phyloP scores from a whole-genome alignment of 176 grass and related monocot species.

The Phoenix dactylifera region DNA sequence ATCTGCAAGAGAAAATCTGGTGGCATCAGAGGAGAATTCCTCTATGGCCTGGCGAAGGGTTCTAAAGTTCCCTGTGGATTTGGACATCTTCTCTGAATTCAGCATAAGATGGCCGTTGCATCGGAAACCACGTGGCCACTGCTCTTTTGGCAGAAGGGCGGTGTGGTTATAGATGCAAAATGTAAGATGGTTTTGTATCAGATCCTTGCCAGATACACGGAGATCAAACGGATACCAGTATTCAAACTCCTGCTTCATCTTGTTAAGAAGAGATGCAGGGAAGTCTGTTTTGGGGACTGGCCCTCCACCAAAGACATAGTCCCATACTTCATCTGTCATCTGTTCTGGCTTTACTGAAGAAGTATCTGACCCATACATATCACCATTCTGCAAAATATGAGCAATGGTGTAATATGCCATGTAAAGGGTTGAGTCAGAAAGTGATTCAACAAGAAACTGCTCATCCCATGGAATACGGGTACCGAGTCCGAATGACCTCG shows the following conservation, averaged over 20 bases:
- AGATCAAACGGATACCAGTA: conserved; percentile 88
- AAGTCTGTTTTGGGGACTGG: conserved; percentile 40
- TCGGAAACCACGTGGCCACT: conserved; percentile 71
- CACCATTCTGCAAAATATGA: conserved; percentile 50
- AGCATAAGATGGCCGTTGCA: conserved; percentile 89
- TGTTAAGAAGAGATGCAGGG: conserved; percentile 34
- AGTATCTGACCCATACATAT: conserved; percentile 55
- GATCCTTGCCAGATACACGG: conserved; percentile 73
- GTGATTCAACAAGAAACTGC: conserved; percentile 71
- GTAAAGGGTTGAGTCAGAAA: conserved; percentile 79
- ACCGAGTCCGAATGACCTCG: conserved; percentile 68
- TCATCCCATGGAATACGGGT: conserved; percentile 69
- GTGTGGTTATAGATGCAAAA: conserved; percentile 82
- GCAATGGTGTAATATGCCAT: conserved; percentile 74
- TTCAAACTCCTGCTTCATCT: conserved; percentile 77
- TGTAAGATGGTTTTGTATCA: conserved; percentile 73
- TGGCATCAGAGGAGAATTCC: conserved; percentile 64
- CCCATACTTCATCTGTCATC: conserved; percentile 77
- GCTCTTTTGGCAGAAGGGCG: conserved; percentile 48
- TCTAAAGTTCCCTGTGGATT: conserved; percentile 73
- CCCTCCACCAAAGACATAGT: conserved; percentile 54
- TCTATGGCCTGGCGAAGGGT: conserved; percentile 58
- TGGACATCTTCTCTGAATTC: conserved; percentile 87
- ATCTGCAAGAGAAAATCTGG: conserved; percentile 78
- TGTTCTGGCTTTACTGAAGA: conserved; percentile 39